Conservation (phyloP, 1,139 yeast genomes). For the Nakaseomyces nivariensis region DNA sequence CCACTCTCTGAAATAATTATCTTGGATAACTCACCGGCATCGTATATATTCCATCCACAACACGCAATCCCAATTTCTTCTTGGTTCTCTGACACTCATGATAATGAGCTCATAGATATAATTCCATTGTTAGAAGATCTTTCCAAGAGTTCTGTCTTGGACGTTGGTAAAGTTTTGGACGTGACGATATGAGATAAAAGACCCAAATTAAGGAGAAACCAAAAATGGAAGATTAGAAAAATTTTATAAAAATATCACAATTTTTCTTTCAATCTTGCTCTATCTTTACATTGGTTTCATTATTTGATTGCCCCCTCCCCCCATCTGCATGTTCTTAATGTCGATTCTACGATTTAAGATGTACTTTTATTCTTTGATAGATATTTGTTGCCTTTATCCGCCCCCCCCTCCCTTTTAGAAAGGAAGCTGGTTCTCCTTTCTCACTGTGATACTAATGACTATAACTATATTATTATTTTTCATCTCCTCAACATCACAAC, state of each 20-base stretch:
- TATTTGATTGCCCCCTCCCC: too few relatives aligned
- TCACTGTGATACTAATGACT: constrained; percentile 1
- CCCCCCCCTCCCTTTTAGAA: background rate
- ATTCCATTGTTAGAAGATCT: constrained; percentile 85
- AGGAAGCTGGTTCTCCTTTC: constrained; percentile 3
- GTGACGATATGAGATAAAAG: constrained; percentile 38
- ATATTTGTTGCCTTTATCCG: background rate
- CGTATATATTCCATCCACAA: constrained; percentile 93
- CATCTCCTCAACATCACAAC: background rate
- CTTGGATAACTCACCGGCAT: constrained; percentile 94
- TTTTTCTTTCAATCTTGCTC: background rate
- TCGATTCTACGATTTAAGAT: background rate
- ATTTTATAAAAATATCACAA: too few relatives aligned
- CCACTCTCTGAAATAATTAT: constrained; percentile 79
- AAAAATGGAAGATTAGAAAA: too few relatives aligned
- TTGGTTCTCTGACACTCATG: constrained; percentile 98
- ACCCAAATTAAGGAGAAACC: background rate
- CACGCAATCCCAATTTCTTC: constrained; percentile 97
- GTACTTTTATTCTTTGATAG: constrained; percentile 1
- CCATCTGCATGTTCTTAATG: background rate
- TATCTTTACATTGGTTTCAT: background rate
- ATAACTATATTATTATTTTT: background rate
- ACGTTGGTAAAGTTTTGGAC: constrained; percentile 77
- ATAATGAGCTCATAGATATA: constrained; percentile 84
- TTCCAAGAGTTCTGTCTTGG: constrained; percentile 55